These are phyloP conservation scores for Phytopythium helicoides DNA, from an alignment of 352 stramenopile genomes.

Conservation along the genomic window DNA sequence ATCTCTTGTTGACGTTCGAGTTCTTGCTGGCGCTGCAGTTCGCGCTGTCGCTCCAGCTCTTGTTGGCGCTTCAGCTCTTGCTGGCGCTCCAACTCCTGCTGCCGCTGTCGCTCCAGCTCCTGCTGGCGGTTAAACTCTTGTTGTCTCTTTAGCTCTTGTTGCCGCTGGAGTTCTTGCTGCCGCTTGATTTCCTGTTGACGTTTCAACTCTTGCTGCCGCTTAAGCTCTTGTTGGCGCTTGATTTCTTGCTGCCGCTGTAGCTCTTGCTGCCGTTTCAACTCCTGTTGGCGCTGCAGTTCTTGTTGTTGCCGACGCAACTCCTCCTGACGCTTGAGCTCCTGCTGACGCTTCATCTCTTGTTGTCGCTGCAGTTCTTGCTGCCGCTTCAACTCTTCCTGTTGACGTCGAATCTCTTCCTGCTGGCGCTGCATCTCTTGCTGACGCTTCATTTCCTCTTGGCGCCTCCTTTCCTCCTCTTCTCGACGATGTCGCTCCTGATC, in stretches of 20 bases:
- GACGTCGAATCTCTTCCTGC: background rate
- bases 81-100: constrained; percentile 16
- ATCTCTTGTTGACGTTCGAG: constrained; percentile 12
- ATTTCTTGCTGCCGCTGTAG: constrained; percentile 31
- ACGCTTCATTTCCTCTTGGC: constrained; percentile 1
- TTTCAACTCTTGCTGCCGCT: constrained; percentile 11
- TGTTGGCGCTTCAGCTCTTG: constrained; percentile 27
- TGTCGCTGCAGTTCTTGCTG: constrained; percentile 14
- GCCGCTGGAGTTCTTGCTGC: constrained; percentile 4
- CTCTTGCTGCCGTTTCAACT: constrained; percentile 25
- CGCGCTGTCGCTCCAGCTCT: constrained; percentile 24
- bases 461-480: constrained; percentile 8
- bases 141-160: constrained; percentile 2
- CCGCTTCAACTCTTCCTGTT: constrained; percentile 10
- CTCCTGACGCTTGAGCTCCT: constrained; percentile 21
- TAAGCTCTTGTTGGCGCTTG: constrained; percentile 13
- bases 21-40: constrained; percentile 18
- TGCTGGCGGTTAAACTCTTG: constrained; percentile 7
- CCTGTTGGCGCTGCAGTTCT: constrained; percentile 23
- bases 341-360: constrained; percentile 10
- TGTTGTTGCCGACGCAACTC: constrained; percentile 23
- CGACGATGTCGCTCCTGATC: constrained; percentile 15
- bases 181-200: constrained; percentile 6
- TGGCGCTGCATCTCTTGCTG: constrained; percentile 11
- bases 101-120: constrained; percentile 5